Conservation (phyloP, 176 grass and related monocot genomes). For the Tuctoria greenei region DNA sequence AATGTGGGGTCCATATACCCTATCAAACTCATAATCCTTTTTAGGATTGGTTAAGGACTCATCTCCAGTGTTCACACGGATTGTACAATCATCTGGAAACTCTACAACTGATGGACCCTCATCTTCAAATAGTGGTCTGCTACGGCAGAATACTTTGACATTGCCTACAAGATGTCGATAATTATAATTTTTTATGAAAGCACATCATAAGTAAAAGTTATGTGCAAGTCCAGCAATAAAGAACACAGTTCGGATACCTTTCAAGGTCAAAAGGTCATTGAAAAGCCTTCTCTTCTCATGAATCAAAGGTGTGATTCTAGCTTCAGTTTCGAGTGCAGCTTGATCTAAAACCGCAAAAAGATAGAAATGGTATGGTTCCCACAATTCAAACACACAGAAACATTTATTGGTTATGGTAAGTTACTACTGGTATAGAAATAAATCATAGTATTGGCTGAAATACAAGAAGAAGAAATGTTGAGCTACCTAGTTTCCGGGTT, state of each 20-base stretch:
- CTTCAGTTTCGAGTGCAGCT: constrained; percentile 89
- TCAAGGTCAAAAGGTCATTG: constrained; percentile 86
- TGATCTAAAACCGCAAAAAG: constrained; percentile 65
- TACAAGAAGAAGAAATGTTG: constrained; percentile 13
- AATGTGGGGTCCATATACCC: constrained; percentile 92
- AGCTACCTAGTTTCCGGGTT: constrained; percentile 88
- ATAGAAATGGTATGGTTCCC: constrained; percentile 13
- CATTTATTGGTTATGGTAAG: not conserved
- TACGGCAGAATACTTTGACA: constrained; percentile 88
- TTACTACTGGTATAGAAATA: not conserved
- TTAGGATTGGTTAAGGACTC: constrained; percentile 90
- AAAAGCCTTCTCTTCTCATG: constrained; percentile 96
- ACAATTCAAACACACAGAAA: not conserved
- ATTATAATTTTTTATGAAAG: constrained; percentile 14
- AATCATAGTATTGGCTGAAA: constrained; percentile 17
- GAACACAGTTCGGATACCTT: constrained; percentile 50
- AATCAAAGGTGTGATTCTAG: constrained; percentile 83
- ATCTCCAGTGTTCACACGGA: constrained; percentile 86
- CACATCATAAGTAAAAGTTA: constrained; percentile 31
- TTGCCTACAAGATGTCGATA: constrained; percentile 67
- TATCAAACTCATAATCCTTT: constrained; percentile 96
- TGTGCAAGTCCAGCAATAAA: constrained; percentile 19
- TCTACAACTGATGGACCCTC: constrained; percentile 72
- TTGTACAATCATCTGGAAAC: constrained; percentile 93
- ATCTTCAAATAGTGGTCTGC: constrained; percentile 87